A percentile compares a stretch with the other conserved stretches of the same genome.
Conservation (phyloP, 129 eudicot genomes). For the Deinandra increscens region DNA sequence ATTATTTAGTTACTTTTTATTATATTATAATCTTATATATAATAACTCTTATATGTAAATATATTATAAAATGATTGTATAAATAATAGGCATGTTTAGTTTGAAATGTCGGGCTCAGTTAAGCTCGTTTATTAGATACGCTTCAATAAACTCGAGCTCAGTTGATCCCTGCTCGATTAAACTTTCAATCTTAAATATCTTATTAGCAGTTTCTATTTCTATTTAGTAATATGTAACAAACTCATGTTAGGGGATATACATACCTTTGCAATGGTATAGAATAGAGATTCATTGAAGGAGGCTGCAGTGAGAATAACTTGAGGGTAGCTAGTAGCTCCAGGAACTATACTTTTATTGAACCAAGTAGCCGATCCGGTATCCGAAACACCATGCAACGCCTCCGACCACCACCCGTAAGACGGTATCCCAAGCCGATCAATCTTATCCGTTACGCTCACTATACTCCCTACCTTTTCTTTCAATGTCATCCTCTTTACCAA, state of each 20-base stretch:
- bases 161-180: too few relatives aligned
- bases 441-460: slow-evolving; percentile 40
- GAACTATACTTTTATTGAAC: slow-evolving; percentile 38
- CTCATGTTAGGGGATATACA: neutral
- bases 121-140: too few relatives aligned
- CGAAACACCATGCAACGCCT: slow-evolving; percentile 60
- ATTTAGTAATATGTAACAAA: too few relatives aligned
- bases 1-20: too few relatives aligned
- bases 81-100: too few relatives aligned
- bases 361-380: slow-evolving; percentile 46
- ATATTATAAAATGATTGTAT: too few relatives aligned
- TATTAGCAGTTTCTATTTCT: too few relatives aligned
- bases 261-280: slow-evolving; percentile 51
- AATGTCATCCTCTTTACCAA: slow-evolving; percentile 44
- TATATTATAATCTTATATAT: too few relatives aligned
- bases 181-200: too few relatives aligned
- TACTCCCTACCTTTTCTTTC: slow-evolving; percentile 46
- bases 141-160: too few relatives aligned
- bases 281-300: slow-evolving; percentile 64
- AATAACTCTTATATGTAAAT: too few relatives aligned
- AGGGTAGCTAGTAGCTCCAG: slow-evolving; percentile 76
- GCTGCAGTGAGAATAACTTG: slow-evolving; percentile 77
- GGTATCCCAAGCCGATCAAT: slow-evolving; percentile 52
- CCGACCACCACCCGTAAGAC: slow-evolving; percentile 66
- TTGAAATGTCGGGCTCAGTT: too few relatives aligned